Conservation (phyloP, 345 rosid species). For the Acer negundo region DNA sequence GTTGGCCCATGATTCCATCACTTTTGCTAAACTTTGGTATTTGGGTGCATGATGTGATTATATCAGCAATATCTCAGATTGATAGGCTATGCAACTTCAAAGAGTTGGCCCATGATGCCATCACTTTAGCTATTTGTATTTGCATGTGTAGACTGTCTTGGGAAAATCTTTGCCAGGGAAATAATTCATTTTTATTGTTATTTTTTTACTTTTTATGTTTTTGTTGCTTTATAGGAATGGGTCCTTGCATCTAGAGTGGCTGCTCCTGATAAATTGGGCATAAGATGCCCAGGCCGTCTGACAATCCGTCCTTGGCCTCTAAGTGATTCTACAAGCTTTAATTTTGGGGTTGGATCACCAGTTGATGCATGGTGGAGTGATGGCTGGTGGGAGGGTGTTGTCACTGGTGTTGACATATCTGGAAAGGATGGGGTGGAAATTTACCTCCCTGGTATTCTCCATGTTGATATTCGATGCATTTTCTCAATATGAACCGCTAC, state of each 20-base stretch:
- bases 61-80: not conserved
- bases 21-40: not conserved
- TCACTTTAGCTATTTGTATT: not conserved
- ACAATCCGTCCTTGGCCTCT: slow-evolving; percentile 46
- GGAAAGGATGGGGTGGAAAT: slow-evolving; percentile 30
- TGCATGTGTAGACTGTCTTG: not conserved
- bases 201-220: not conserved
- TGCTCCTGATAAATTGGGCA: slow-evolving; percentile 45
- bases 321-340: slow-evolving; percentile 5
- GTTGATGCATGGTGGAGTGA: slow-evolving; percentile 54
- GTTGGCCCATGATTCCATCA: not conserved
- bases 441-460: slow-evolving; percentile 47
- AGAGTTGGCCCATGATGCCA: not conserved
- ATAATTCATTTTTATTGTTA: not conserved
- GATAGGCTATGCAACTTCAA: not conserved
- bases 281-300: slow-evolving; percentile 44
- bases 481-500: not conserved
- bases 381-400: slow-evolving; percentile 65
- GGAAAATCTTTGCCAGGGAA: not conserved
- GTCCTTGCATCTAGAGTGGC: slow-evolving; percentile 37
- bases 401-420: slow-evolving; percentile 16
- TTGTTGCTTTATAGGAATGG: slow-evolving; percentile 45
- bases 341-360: slow-evolving; percentile 37
- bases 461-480: not conserved
- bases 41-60: not conserved